Evolutionary conservation across 2,329 filamentous ascomycete genomes (phyloP).

Genomic region (Macroventuria anomochaeta): DNA sequence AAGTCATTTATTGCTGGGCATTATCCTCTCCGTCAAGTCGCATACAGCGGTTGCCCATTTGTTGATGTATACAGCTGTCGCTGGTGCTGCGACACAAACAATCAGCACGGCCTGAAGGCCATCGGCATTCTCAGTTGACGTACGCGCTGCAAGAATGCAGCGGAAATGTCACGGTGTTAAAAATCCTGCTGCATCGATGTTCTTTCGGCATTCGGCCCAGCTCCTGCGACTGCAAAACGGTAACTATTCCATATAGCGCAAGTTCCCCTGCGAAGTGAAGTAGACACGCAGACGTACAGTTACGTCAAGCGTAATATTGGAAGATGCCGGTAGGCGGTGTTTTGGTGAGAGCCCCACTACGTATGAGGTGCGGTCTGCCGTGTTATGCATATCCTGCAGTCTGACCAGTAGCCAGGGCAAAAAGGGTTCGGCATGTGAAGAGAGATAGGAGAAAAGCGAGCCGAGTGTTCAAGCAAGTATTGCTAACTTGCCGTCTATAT

Average conservation of each 20-base stretch:
- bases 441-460: conserved; percentile 21
- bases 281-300: conserved; percentile 27
- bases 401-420: conserved; percentile 9
- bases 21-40: not conserved
- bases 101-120: not conserved
- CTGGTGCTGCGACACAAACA: not conserved
- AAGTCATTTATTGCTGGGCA: not conserved
- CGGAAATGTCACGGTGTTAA: not conserved
- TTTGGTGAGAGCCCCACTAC: conserved; percentile 32
- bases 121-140: not conserved
- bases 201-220: not conserved
- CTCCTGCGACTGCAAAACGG: not conserved
- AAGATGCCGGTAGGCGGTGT: conserved; percentile 7
- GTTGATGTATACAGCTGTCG: not conserved
- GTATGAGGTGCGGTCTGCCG: conserved; percentile 23
- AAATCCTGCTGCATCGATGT: not conserved
- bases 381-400: conserved; percentile 23
- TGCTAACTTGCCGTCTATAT: not conserved
- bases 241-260: not conserved
- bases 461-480: not conserved
- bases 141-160: not conserved
- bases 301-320: conserved; percentile 36
- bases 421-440: conserved; percentile 22
- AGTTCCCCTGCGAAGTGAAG: not conserved
- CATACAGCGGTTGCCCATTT: not conserved